Base-by-base conservation (phyloP, 768 basidiomycete species). In the Serendipita vermifera region DNA sequence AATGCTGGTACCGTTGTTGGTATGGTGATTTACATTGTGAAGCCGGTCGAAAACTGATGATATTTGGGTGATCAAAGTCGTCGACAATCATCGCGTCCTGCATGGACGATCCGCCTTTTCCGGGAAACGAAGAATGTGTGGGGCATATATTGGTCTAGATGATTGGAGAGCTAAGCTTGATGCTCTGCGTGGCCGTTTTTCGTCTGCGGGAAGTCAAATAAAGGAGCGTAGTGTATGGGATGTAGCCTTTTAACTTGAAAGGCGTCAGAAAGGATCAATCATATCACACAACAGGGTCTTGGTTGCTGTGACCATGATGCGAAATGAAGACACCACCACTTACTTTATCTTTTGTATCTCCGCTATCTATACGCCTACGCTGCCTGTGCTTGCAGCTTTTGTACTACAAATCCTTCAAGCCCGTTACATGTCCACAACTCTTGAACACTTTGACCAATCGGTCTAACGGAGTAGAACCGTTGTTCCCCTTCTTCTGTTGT, bases 401-500 rank as follows among this genome's bases (percentile, higher is more conserved):
- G 87, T 63, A 90, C 68, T 51, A 97, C 87, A 66, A 82, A 96
- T 1, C 91, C 91, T 64, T 98, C 94, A 57, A 98, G 68, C 5
- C 93, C 92, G 5, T 89, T 92, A 61, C 89, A 93, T 13, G 93
- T 75, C 96, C 96, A 98, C 38, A 99, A 72, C 70, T 99, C 94
- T 72, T 99, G 96, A 46, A 99, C 94, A 66, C 92, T 96, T 40
- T 81, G 73, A 7, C 96, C 96, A 4, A 99, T 84, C 7, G 83
- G 79, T 33, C 85, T 79, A 14, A 91, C 77, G 15, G 64, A 60
- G 65, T 94, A 76, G 38, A 60, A 86, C 60, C 70, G 74, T 65
- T 75, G 78, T 62, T 75, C 71, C 9, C 73, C 76, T n/a, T 66
- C 67, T 15, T 69, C 70, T 61, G 65, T 69, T 26, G 58, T 66